phyloP scores from a whole-genome alignment of 1,284 basidiomycete species.

The Rugosomyces carneus region DNA sequence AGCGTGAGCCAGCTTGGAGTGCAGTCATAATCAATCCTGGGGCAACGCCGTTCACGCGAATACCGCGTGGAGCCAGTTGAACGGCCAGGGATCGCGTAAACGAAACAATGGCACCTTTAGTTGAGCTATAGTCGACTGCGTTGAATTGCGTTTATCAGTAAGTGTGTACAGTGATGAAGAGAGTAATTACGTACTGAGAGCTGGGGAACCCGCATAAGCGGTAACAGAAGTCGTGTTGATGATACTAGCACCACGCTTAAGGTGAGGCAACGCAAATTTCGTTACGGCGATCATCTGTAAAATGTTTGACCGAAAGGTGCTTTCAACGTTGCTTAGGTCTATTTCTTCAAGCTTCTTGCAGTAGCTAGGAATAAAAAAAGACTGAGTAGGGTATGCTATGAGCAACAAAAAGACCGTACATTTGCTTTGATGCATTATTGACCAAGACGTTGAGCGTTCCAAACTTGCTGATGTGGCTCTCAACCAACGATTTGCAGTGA shows the following conservation, averaged over 20 bases:
- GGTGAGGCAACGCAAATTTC: slow-evolving; percentile 39
- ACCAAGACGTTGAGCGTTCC: slow-evolving; percentile 50
- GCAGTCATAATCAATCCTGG: slow-evolving; percentile 52
- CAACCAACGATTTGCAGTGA: slow-evolving; percentile 37
- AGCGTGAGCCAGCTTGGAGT: slow-evolving; percentile 46
- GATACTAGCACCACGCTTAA: slow-evolving; percentile 54
- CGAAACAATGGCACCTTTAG: slow-evolving; percentile 53
- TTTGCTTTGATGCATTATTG: slow-evolving; percentile 63
- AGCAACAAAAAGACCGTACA: slow-evolving; percentile 19
- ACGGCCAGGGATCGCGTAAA: slow-evolving; percentile 51
- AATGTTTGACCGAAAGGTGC: slow-evolving; percentile 53
- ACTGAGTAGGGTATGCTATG: too few relatives aligned
- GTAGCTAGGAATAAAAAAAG: slow-evolving; percentile 14
- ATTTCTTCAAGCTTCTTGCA: slow-evolving; percentile 38
- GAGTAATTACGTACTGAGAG: slow-evolving; percentile 21
- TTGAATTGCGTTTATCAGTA: not conserved
- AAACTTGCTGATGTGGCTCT: slow-evolving; percentile 44
- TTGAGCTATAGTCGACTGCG: slow-evolving; percentile 47
- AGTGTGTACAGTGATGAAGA: not conserved
- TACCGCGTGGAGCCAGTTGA: slow-evolving; percentile 53
- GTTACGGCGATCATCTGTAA: slow-evolving; percentile 51
- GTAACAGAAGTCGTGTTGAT: slow-evolving; percentile 63
- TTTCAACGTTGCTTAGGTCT: slow-evolving; percentile 43
- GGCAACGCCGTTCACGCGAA: slow-evolving; percentile 50
- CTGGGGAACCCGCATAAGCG: slow-evolving; percentile 39